A percentile compares a stretch with the other conserved stretches of the same genome.
Evolutionary conservation across 176 grass and related monocot genomes (phyloP).

Genomic region (Triticum monococcum): DNA sequence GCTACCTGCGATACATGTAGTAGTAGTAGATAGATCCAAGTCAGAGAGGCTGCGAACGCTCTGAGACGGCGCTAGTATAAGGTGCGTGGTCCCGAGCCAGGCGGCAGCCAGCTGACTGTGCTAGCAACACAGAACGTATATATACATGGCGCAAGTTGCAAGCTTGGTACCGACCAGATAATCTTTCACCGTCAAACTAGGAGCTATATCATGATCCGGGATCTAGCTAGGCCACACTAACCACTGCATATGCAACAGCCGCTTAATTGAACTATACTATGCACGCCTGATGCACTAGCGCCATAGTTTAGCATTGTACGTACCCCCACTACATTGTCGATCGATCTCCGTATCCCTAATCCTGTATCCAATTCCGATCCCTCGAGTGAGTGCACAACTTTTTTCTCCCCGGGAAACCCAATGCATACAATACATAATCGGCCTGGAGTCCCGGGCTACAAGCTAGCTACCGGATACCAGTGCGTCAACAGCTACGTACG

Average conservation of each 20-base stretch:
- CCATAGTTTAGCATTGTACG: neutral
- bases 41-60: neutral
- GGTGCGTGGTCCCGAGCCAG: neutral
- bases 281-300: neutral
- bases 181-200: neutral
- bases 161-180: neutral
- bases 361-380: constrained; percentile 1
- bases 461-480: neutral
- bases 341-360: neutral
- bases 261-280: neutral
- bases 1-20: neutral
- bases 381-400: neutral
- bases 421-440: neutral
- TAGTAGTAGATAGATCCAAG: neutral
- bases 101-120: neutral
- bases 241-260: neutral
- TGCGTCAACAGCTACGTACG: neutral
- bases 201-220: neutral
- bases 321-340: neutral
- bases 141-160: neutral
- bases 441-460: no score
- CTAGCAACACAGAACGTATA: neutral
- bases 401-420: neutral
- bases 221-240: constrained; percentile 9
- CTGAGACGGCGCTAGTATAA: neutral